Evolutionary conservation across 371 early-diverging fungal species (phyloP), one percentile per base, ranked within the genome.

Genomic region (Basidiobolus meristosporus): DNA sequence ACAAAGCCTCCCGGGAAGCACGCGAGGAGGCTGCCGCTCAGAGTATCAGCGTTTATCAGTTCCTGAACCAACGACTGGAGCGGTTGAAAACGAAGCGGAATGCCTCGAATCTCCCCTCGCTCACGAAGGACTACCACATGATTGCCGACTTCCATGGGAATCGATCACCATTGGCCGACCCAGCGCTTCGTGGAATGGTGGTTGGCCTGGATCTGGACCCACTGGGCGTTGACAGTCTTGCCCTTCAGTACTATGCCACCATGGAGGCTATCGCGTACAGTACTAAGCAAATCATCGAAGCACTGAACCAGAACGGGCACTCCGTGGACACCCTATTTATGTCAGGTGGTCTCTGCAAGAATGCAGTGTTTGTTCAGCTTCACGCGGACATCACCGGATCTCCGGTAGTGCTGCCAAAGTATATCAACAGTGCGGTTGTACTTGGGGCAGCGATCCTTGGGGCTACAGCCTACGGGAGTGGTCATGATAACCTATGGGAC

Each of bases 121-220:
- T 77, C 22, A 66, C 69, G 7, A 45, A 50, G 19, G 45, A 65
- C 40, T 38, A 77, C 12, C 81, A 80, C 39, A 57, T 80, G 34
- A 65, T 70, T 15, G 81, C 83, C 2, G 83, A 83, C 50, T 73
- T 66, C 45, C 80, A 83, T 48, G 83, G 83, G 10, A 80, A 80
- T 42, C 65, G 83, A 3, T 73, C 77, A 0, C 81, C 83, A 0
- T 48, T 77, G 14, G 71, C 76, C 0, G 79, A 83, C 42, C 67
- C 78, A 22, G 48, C 59, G 5, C 45, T 79, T 36, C 61, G 73
- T 11, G 83, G 83, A 1, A 59, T 56, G 1, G 56, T 76, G 21
- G 59, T 64, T 2, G 81, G 83, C 11, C 47, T 69, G 9, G 58
- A 69, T 6, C 52, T 75, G 16, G 72, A 74, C 45, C 53, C 53